Evolutionary conservation across 352 stramenopile species (phyloP).

Genomic region (Phytophthora rubi): DNA sequence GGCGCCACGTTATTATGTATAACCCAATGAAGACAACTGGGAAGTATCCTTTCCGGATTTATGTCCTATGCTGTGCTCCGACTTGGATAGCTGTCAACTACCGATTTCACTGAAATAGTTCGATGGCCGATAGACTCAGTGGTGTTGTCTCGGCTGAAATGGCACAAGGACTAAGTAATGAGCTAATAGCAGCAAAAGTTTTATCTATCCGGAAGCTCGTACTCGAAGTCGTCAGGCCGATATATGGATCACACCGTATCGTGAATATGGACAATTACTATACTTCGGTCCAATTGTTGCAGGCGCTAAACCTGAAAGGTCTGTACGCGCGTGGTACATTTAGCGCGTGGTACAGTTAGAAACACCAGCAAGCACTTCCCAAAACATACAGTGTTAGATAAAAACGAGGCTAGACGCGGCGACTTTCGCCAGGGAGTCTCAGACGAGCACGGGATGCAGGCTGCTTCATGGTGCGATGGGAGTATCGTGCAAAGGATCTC

Average conservation of each 20-base stretch:
- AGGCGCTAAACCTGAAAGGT: neutral
- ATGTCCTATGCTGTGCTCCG: neutral
- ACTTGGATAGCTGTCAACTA: neutral
- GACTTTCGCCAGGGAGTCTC: neutral
- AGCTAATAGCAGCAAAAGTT: neutral
- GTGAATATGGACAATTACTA: slow-evolving; percentile 11
- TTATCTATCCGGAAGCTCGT: neutral
- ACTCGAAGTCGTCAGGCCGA: neutral
- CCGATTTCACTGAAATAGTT: neutral
- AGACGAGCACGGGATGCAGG: neutral
- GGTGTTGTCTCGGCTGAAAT: neutral
- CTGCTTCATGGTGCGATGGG: neutral
- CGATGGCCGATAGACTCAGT: neutral
- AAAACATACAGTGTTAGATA: neutral
- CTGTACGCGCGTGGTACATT: neutral
- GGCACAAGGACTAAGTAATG: neutral
- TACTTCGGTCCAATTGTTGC: neutral
- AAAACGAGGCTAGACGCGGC: neutral
- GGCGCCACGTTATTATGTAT: neutral
- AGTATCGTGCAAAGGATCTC: neutral
- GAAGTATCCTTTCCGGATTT: neutral
- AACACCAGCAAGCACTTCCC: neutral
- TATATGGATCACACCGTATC: neutral
- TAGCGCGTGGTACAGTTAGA: neutral
- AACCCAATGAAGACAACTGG: neutral